Evolutionary conservation across 805 yeast species (phyloP), one percentile per base, ranked within the genome.

Genomic region (Wickerhamomyces chambardii): DNA sequence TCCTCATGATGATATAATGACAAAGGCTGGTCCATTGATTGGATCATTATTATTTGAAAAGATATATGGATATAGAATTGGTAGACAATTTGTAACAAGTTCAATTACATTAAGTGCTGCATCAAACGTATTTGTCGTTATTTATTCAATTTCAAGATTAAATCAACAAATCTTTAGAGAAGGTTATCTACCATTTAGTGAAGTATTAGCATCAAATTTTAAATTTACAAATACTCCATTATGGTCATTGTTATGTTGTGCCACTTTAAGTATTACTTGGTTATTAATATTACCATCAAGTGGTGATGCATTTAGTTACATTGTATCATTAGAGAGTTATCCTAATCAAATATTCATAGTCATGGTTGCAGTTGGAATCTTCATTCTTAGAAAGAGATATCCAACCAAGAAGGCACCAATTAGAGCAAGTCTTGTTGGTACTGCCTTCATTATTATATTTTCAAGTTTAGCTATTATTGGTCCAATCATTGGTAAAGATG

Each of bases 151-250:
- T 10, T 73, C 82, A 1, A 61, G 85, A 48, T 70, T 73, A 59
- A 73, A 73, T 42, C 85, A 78, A 48, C 84, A 77, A 50, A 70
- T 72, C 5, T 75, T 78, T 43, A 59, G 80, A 37, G 83, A 76
- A 44, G 84, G 84, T 0, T 72, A 63, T 37, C 47, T 76, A 12
- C 85, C 85, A 9, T 71, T 60, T 37, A 66, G 78, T 4, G 48
- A 45, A 17, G 43, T 58, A 24, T 58, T 76, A 68, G 73, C 81
- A 1, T 66, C 73, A 6, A 76, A 76, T 42, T 63, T 66, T 62
- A 78, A 78, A 2, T 56, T 52, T 38, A 36, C 44, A 9, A 71
- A 70, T 16, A 73, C 80, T 2, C 84, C 85, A 3, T 48, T 77
- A 17, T 70, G 70, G 15, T 59, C 78, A 1, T 51, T 77, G 19